Evolutionary conservation across 2,329 filamentous ascomycete genomes (phyloP), one percentile per base, ranked within the genome.

Genomic region (Monosporascus sp.): DNA sequence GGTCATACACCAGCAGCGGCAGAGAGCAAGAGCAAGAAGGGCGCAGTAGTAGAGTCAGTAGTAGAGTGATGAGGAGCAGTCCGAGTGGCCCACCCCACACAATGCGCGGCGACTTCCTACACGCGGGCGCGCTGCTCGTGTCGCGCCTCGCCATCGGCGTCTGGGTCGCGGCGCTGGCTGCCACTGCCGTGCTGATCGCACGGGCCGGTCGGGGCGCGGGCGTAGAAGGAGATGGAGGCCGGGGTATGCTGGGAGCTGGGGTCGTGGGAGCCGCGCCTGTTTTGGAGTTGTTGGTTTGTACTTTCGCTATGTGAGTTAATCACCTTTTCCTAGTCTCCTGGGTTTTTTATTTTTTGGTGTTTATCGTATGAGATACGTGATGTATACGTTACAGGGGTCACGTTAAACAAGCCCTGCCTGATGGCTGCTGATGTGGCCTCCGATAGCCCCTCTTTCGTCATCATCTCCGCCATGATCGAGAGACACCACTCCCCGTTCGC

Each of bases 401-500:
- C 9, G 9, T 31, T 11, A 11, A 31, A 31, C 27, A 31, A 11
- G 27, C 11, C 1, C 9, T 31, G 27, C 11, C 27, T 3, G 27
- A 31, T 31, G 8, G 27, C 9, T 31, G 24, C 9, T 27, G 40
- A 50, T 24, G 35, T 2, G n/a, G 48, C 49, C 43, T 27, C 38
- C 19, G 16, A 24, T 37, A 69, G 65, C 40, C 63, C 63, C 2
- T 58, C 66, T 1, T 68, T 65, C 48, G 52, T 68, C 14, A 50
- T 63, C 44, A 67, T 69, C 47, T 63, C 60, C 6, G 54, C 59
- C n/a, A 65, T 63, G 2, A 66, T 69, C 46, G 66, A 69, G 52
- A 64, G 53, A 43, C 58, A 63, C n/a, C 48, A 55, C 14, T 62
- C 58, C 6, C 66, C 65, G 17, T 69, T 68, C 47, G 60, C 63